These are phyloP conservation scores for Fusarium albidum DNA, from an alignment of 2,329 filamentous ascomycete species.

Conservation along the genomic window DNA sequence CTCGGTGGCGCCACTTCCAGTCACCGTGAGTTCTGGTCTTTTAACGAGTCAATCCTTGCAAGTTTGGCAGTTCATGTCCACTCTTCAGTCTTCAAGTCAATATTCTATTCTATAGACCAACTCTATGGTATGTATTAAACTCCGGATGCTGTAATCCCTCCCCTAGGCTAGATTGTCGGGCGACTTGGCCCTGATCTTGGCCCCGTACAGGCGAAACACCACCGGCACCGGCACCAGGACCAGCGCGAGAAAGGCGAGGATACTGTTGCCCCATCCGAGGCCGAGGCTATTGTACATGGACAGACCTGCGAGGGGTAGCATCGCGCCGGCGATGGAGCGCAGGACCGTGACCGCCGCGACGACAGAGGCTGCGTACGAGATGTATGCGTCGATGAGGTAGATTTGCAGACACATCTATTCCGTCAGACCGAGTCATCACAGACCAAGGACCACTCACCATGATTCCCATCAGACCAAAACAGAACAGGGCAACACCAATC, in stretches of 20 bases:
- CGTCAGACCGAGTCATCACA: too few relatives aligned
- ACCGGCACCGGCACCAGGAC: constrained; percentile 34
- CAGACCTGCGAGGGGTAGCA: constrained; percentile 67
- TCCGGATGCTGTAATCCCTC: not conserved
- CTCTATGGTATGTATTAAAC: not conserved
- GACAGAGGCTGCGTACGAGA: constrained; percentile 42
- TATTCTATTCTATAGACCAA: constrained; percentile 8
- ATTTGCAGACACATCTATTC: constrained; percentile 50
- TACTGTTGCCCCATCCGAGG: constrained; percentile 57
- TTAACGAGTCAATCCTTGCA: too few relatives aligned
- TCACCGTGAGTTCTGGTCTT: too few relatives aligned
- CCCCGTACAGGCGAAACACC: constrained; percentile 32
- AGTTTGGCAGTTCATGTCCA: too few relatives aligned
- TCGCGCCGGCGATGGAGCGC: constrained; percentile 68
- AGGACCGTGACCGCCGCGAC: constrained; percentile 43
- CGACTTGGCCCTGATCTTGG: constrained; percentile 34
- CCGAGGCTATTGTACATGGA: constrained; percentile 48
- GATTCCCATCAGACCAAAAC: constrained; percentile 52
- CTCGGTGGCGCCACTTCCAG: too few relatives aligned
- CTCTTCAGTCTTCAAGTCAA: too few relatives aligned
- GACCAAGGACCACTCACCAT: too few relatives aligned
- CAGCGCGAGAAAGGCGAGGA: constrained; percentile 55
- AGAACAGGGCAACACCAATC: constrained; percentile 55
- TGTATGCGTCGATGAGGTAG: constrained; percentile 45
- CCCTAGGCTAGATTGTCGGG: constrained; percentile 31